Evolutionary conservation across 257 asterid genomes (phyloP).

Genomic region (Ballota nigra): DNA sequence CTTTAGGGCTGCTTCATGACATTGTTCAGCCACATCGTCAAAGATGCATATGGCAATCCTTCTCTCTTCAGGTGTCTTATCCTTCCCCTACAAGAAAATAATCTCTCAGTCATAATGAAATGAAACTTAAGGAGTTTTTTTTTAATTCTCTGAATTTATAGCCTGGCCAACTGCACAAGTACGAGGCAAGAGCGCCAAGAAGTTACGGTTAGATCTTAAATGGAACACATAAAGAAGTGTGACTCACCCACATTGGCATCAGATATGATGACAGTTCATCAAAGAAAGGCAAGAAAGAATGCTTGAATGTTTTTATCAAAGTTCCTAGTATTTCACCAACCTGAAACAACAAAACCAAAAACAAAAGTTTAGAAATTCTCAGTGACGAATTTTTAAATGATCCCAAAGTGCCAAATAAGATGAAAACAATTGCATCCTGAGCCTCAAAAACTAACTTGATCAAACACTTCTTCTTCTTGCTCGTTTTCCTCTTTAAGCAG

Average conservation of each 20-base stretch:
- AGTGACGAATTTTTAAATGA: neutral
- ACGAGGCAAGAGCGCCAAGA: neutral
- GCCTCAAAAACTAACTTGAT: constrained; percentile 59
- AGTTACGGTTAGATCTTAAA: neutral
- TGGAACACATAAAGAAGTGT: neutral
- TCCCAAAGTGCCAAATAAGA: constrained; percentile 9
- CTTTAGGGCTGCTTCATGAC: constrained; percentile 86
- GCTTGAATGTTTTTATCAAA: constrained; percentile 82
- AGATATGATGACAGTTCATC: constrained; percentile 80
- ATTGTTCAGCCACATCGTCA: constrained; percentile 99
- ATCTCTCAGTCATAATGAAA: neutral
- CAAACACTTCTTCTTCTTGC: constrained; percentile 98
- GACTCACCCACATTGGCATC: constrained; percentile 99
- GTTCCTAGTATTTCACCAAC: constrained; percentile 96
- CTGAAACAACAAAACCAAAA: constrained; percentile 32
- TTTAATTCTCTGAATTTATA: neutral
- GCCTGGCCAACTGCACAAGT: neutral
- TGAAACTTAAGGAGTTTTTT: neutral
- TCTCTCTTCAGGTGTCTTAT: constrained; percentile 93
- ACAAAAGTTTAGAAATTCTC: neutral
- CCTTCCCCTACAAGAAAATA: constrained; percentile 73
- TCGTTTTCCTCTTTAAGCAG: constrained; percentile 92
- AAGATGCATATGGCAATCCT: constrained; percentile 96
- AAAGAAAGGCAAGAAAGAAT: constrained; percentile 91
- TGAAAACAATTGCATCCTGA: neutral